A percentile compares a stretch with the other conserved stretches of the same genome.
Evolutionary conservation across 2,329 filamentous ascomycete species (phyloP).

Genomic region (Periglandula ipomoeae): DNA sequence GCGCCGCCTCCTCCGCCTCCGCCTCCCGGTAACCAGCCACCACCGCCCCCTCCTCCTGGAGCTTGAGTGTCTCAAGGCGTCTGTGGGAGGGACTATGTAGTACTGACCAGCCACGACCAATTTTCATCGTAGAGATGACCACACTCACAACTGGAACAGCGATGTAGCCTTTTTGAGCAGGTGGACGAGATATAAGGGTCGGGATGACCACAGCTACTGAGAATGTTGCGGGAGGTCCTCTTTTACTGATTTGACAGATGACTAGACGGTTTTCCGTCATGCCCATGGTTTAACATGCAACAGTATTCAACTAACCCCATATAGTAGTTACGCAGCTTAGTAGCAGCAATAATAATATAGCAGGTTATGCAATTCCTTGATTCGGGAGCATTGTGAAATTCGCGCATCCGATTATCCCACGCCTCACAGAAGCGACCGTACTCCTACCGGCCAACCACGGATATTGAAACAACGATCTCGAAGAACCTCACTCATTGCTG

Average conservation of each 20-base stretch:
- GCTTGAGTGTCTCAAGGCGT: constrained; percentile 20
- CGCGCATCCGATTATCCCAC: too few relatives aligned
- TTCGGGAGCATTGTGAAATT: neutral
- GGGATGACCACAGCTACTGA: too few relatives aligned
- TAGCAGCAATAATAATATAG: neutral
- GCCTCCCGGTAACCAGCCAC: constrained; percentile 52
- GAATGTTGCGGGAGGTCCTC: neutral
- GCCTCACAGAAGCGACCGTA: too few relatives aligned
- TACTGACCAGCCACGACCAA: neutral
- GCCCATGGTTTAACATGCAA: neutral
- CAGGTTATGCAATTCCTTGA: neutral
- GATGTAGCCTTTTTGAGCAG: neutral
- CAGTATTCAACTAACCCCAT: neutral
- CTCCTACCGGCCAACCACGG: too few relatives aligned
- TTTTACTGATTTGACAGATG: neutral
- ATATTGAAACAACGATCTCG: too few relatives aligned
- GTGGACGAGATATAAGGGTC: neutral
- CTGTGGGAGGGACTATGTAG: neutral
- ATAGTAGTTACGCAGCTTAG: constrained; percentile 2
- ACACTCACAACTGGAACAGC: neutral
- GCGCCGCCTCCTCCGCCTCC: constrained; percentile 48
- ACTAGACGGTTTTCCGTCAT: neutral
- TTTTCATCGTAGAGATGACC: too few relatives aligned
- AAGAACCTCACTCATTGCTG: too few relatives aligned
- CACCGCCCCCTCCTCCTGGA: constrained; percentile 53